phyloP scores from a whole-genome alignment of 768 basidiomycete genomes.

The Rhodotorula toruloides region DNA sequence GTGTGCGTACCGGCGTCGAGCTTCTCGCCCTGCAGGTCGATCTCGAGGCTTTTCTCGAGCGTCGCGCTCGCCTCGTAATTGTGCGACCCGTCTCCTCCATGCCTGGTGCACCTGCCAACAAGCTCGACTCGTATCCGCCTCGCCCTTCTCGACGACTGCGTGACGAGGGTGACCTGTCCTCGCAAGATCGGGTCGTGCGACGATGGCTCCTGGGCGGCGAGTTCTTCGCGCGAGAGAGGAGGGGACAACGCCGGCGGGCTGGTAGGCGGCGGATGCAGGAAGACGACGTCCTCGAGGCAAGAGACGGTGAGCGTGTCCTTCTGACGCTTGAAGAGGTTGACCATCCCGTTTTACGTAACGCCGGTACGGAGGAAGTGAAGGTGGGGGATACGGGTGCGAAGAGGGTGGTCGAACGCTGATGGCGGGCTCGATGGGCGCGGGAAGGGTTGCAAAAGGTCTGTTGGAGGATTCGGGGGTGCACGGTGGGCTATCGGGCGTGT shows the following conservation, averaged over 20 bases:
- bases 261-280: conserved; percentile 1
- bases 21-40: conserved; percentile 21
- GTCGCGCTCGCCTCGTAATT: conserved; percentile 9
- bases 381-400: no score
- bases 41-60: conserved; percentile 29
- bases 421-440: no score
- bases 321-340: background rate
- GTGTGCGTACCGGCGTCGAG: conserved; percentile 23
- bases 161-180: conserved; percentile 5
- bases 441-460: no score
- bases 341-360: background rate
- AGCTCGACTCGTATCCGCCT: conserved; percentile 15
- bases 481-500: no score
- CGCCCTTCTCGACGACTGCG: background rate
- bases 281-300: conserved; percentile 23
- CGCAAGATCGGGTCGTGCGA: conserved; percentile 22
- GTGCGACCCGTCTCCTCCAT: conserved; percentile 17
- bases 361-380: no score
- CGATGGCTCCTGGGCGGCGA: background rate
- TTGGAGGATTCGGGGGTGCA: no score
- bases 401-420: no score
- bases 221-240: background rate
- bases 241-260: background rate
- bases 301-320: conserved; percentile 15
- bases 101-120: conserved; percentile 8